A percentile compares a stretch with the other conserved stretches of the same genome.
phyloP scores from a whole-genome alignment of 768 basidiomycete species.

The Sporobolomyces phaffii region DNA sequence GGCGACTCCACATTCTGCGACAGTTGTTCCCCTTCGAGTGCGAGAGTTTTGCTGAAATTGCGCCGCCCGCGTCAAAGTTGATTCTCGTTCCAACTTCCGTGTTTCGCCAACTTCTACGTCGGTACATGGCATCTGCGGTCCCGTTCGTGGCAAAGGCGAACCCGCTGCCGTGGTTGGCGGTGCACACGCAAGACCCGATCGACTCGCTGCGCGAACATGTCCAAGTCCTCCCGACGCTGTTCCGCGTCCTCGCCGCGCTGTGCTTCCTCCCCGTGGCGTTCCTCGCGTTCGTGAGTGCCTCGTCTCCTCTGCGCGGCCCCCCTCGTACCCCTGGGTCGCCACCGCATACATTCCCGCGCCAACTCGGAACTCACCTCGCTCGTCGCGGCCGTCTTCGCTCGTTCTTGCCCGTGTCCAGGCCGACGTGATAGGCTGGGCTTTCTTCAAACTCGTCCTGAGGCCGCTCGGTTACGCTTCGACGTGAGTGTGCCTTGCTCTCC shows the following conservation, averaged over 20 bases:
- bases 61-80: too few relatives aligned
- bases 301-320: neutral
- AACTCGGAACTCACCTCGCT: too few relatives aligned
- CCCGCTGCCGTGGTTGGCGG: neutral
- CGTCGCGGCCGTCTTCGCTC: too few relatives aligned
- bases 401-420: too few relatives aligned
- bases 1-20: too few relatives aligned
- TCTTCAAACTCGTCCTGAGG: slow-evolving; percentile 24
- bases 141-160: neutral
- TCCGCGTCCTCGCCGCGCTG: slow-evolving; percentile 15
- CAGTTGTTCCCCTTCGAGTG: too few relatives aligned
- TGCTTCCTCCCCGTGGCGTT: slow-evolving; percentile 22
- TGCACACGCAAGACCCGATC: neutral
- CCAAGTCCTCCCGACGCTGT: slow-evolving; percentile 20
- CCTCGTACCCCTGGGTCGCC: neutral
- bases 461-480: slow-evolving; percentile 30
- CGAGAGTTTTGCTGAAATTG: too few relatives aligned
- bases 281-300: slow-evolving; percentile 16
- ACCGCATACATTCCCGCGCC: neutral
- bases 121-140: neutral
- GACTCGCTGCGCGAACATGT: slow-evolving; percentile 11
- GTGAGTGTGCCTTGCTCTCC: slow-evolving; percentile 8
- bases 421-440: slow-evolving; percentile 23
- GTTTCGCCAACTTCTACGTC: neutral
- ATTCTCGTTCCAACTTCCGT: too few relatives aligned